phyloP scores from a whole-genome alignment of 345 rosid species.

The Aegle marmelos region DNA sequence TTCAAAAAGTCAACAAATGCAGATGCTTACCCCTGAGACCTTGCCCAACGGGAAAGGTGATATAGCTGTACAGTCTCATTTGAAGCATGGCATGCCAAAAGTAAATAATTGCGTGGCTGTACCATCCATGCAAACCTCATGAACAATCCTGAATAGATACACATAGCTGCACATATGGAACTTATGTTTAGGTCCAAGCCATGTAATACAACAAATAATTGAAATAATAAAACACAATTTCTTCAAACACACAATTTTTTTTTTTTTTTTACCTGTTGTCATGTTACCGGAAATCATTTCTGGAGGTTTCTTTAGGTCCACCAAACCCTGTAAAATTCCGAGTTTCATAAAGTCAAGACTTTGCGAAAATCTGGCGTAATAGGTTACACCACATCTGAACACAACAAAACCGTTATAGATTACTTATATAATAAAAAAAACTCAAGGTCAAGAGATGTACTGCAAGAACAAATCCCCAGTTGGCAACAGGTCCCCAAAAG shows the following conservation, averaged over 20 bases:
- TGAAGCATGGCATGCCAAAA: constrained; percentile 92
- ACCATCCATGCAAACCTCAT: constrained; percentile 98
- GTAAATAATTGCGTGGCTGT: constrained; percentile 76
- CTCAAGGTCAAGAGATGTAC: constrained; percentile 41
- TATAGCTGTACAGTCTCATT: constrained; percentile 95
- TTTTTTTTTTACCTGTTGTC: constrained; percentile 50
- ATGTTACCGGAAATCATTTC: constrained; percentile 91
- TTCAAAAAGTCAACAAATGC: neutral
- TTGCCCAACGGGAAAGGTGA: constrained; percentile 88
- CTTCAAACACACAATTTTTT: neutral
- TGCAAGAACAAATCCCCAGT: constrained; percentile 83
- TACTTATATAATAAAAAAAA: neutral
- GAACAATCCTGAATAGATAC: constrained; percentile 68
- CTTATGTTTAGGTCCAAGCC: constrained; percentile 2
- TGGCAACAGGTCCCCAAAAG: constrained; percentile 90
- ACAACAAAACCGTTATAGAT: neutral
- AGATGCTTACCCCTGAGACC: constrained; percentile 55
- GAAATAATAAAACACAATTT: neutral
- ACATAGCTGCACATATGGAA: constrained; percentile 54
- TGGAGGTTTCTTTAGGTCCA: constrained; percentile 91
- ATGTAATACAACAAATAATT: neutral
- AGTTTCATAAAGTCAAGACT: neutral
- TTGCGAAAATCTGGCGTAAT: neutral
- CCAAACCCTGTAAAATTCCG: constrained; percentile 62
- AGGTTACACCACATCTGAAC: neutral